These are phyloP conservation scores for Penicillium subrubescens DNA, from an alignment of 495 filamentous ascomycete genomes.

Conservation along the genomic window DNA sequence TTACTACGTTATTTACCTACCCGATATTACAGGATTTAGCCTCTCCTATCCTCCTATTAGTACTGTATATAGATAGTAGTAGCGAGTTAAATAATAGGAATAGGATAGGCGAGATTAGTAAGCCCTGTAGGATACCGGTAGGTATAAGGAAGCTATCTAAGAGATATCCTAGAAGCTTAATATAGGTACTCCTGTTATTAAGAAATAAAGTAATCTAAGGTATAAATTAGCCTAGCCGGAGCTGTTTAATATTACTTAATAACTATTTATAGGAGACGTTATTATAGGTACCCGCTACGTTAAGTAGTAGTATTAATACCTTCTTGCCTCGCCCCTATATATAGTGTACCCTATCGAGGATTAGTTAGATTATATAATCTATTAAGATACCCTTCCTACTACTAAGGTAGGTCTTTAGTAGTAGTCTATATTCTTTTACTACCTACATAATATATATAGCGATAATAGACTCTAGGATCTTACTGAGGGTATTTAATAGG, in stretches of 20 bases:
- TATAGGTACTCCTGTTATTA: neutral
- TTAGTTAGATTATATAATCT: neutral
- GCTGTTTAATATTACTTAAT: neutral
- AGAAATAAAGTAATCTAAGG: neutral
- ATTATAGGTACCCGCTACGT: neutral
- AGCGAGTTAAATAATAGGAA: neutral
- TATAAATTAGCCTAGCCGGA: neutral
- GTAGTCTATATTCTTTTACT: neutral
- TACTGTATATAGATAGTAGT: neutral
- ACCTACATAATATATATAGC: neutral
- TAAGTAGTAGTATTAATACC: neutral
- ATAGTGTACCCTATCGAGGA: neutral
- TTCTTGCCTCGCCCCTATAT: neutral
- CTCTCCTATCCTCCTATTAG: no score
- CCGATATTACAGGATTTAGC: no score
- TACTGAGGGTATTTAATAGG: neutral
- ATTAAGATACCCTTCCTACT: neutral
- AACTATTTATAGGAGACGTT: neutral
- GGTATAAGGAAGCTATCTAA: conserved; percentile 5
- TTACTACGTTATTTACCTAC: no score
- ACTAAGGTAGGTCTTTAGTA: neutral
- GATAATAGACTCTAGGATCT: neutral
- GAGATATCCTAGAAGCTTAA: conserved; percentile 1
- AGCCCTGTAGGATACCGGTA: neutral
- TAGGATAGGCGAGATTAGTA: neutral